Conservation (phyloP, 345 rosid species). For the Euphorbia peplus region DNA sequence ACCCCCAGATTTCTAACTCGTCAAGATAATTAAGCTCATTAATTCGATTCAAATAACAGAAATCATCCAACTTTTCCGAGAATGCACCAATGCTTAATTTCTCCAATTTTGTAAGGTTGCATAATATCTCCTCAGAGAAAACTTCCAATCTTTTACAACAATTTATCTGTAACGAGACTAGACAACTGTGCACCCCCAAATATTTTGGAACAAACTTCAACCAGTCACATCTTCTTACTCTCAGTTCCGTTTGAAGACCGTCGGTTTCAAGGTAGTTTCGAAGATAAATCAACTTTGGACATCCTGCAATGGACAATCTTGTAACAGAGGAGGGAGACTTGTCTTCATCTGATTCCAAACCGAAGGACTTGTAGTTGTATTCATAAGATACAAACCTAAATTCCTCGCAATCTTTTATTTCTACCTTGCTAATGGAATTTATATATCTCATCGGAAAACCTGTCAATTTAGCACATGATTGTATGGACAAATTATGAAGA, state of each 20-base stretch:
- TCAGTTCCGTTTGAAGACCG: background rate
- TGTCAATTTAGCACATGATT: background rate
- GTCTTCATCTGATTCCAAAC: no score
- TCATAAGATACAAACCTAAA: background rate
- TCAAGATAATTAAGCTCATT: no score
- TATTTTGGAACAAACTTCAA: background rate
- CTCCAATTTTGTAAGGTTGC: no score
- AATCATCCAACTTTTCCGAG: no score
- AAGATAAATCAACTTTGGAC: background rate
- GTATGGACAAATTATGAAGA: conserved; percentile 6
- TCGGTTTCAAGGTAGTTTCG: background rate
- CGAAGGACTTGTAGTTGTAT: no score
- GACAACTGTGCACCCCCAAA: no score
- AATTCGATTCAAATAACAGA: no score
- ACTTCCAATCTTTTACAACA: no score
- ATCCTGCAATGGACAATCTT: background rate
- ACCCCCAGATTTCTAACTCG: no score
- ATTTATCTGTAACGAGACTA: no score
- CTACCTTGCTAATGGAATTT: background rate
- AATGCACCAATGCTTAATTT: no score
- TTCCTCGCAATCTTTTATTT: background rate
- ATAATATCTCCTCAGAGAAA: no score
- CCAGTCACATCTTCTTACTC: background rate
- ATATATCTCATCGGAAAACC: background rate
- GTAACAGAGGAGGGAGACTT: background rate